Evolutionary conservation across 148 eudicot species (phyloP).

Genomic region (Fagopyrum homotropicum): DNA sequence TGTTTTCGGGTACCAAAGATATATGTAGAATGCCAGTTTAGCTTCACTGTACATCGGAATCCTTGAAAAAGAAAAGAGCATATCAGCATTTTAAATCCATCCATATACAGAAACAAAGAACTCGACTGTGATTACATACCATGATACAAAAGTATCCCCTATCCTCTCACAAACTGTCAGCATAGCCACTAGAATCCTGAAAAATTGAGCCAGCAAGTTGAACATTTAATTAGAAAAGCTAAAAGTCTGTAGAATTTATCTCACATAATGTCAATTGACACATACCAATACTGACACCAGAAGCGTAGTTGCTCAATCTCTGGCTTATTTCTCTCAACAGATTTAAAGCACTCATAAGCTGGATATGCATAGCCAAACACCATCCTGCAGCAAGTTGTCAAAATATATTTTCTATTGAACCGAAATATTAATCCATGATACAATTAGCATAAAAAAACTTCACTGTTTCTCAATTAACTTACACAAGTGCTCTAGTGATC

Average conservation of each 20-base stretch:
- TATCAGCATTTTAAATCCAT: not conserved
- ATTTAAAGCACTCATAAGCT: conserved; percentile 84
- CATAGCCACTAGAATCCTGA: conserved; percentile 85
- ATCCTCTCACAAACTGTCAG: conserved; percentile 79
- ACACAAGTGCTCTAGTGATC: conserved; percentile 83
- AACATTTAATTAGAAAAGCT: not conserved
- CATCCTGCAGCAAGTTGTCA: conserved; percentile 46
- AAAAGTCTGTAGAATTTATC: not conserved
- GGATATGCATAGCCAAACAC: conserved; percentile 89
- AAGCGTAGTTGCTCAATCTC: conserved; percentile 86
- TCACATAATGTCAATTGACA: not conserved
- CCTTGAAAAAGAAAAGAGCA: conserved; percentile 33
- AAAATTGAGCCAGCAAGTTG: conserved; percentile 9
- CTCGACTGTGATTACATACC: conserved; percentile 34
- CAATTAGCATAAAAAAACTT: conserved; percentile 1
- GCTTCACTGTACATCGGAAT: conserved; percentile 97
- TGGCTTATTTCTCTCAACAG: conserved; percentile 85
- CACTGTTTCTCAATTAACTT: conserved; percentile 24
- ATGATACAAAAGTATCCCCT: conserved; percentile 79
- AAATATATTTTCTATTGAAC: not conserved
- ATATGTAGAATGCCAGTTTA: conserved; percentile 79
- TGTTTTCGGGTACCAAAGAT: conserved; percentile 85
- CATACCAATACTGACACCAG: conserved; percentile 97
- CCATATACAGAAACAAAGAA: not conserved
- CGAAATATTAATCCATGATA: not conserved